phyloP scores from a whole-genome alignment of 202 grass and related monocot species.

The Carex arenaria region DNA sequence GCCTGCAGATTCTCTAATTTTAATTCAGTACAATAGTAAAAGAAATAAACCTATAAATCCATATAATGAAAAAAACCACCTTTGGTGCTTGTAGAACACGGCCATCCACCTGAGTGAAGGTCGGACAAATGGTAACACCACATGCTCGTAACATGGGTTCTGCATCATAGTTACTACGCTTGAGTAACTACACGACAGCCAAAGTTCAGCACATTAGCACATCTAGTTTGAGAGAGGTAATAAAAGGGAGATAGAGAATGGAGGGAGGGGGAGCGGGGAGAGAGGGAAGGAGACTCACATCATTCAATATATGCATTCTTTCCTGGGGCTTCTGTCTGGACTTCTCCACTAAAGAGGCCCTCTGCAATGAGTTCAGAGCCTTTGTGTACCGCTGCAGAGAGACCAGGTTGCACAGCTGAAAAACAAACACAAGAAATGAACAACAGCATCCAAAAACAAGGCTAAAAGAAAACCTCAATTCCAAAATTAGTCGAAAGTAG shows the following conservation, averaged over 20 bases:
- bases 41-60: neutral
- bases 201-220: neutral
- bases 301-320: constrained; percentile 50
- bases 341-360: constrained; percentile 61
- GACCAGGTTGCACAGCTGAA: constrained; percentile 43
- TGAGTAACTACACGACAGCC: constrained; percentile 38
- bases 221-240: neutral
- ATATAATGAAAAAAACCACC: constrained; percentile 28
- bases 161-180: constrained; percentile 48
- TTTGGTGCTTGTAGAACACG: constrained; percentile 64
- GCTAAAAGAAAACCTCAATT: neutral
- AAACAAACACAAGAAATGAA: constrained; percentile 18
- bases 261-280: neutral
- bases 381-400: constrained; percentile 64
- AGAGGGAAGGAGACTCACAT: constrained; percentile 22
- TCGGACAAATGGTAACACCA: constrained; percentile 47
- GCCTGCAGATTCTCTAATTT: neutral
- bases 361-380: constrained; percentile 43
- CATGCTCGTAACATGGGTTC: constrained; percentile 60
- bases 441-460: constrained; percentile 1
- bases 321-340: constrained; percentile 69
- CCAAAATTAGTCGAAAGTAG: neutral
- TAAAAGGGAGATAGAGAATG: neutral
- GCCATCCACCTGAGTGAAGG: constrained; percentile 72
- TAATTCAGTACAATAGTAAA: neutral